Evolutionary conservation across 2,329 filamentous ascomycete genomes (phyloP).

Genomic region (Stachybotrys echinatus): DNA sequence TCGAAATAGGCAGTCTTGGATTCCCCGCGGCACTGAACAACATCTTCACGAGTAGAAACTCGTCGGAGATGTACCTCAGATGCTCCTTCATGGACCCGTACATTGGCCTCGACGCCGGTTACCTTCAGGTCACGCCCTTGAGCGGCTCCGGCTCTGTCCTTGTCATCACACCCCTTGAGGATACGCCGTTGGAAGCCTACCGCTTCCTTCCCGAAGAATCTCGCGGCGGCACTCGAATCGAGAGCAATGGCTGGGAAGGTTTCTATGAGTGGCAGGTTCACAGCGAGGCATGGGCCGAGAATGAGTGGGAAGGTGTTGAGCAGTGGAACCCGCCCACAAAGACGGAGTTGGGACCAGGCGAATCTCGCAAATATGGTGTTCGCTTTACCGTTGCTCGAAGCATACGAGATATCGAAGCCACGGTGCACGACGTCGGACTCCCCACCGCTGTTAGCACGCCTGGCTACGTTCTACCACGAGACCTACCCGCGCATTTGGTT

Average conservation of each 20-base stretch:
- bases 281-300: conserved; percentile 48
- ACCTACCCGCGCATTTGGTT: conserved; percentile 38
- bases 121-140: conserved; percentile 47
- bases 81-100: conserved; percentile 56
- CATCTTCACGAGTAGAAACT: conserved; percentile 48
- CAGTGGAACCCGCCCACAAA: conserved; percentile 54
- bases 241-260: conserved; percentile 52
- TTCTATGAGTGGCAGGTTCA: conserved; percentile 56
- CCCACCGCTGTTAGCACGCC: conserved; percentile 48
- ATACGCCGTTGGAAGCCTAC: conserved; percentile 50
- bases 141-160: conserved; percentile 47
- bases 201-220: conserved; percentile 41
- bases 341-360: conserved; percentile 34
- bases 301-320: conserved; percentile 43
- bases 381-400: conserved; percentile 43
- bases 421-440: conserved; percentile 34
- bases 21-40: conserved; percentile 58
- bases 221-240: conserved; percentile 33
- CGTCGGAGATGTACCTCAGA: conserved; percentile 39
- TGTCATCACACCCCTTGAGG: conserved; percentile 45
- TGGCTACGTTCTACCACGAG: conserved; percentile 47
- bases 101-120: conserved; percentile 52
- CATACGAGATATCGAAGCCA: conserved; percentile 40
- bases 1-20: conserved; percentile 53
- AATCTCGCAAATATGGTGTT: conserved; percentile 42